Evolutionary conservation across 225 moss, liverwort and hornwort genomes (phyloP), one percentile per base, ranked within the genome.

Genomic region (Rhytidiadelphus loreus): DNA sequence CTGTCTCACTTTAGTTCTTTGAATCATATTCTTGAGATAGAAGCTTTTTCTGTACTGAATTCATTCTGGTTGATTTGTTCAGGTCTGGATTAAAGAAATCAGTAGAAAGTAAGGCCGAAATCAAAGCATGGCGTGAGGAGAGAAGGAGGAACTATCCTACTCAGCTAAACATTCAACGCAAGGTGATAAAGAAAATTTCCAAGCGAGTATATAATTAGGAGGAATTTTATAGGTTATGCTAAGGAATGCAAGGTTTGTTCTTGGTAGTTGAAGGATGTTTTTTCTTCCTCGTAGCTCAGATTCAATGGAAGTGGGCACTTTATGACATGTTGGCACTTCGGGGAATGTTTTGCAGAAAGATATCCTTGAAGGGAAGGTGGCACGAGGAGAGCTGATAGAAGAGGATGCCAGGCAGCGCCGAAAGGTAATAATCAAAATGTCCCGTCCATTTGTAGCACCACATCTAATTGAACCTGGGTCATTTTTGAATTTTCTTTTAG

Each of bases 381-480:
- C 93, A 22, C 94, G 97, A 87, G 99, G 99, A 86, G 99, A 97
- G 90, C 89, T 99, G 50, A 88, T 97, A 53, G 97, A 97, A n/a
- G 97, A 96, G 82, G 99, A 97, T 90, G 92, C 96, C 30, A 94
- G 91, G 86, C 91, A 94, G 86, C 99, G 99, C 41, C 93, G 93
- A 57, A 95, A 96, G 98, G 98, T 98, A 91, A 83, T 61, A 57
- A 46, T 44, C 18, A 32, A 81, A 63, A 22, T 32, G 43, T 22
- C 33, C 13, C 20, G 12, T 43, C 71, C 41, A 87, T 88, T 73
- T 90, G 79, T 53, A 26, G 32, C 44, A 32, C 73, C 46, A 46
- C 73, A 62, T 90, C 39, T 41, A 50, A 50, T 57, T 9, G 13
- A 71, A n/a, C 8, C 77, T 50, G 32, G 29, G 50, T 64, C 52